Evolutionary conservation across 805 yeast genomes (phyloP), one percentile per base, ranked within the genome.

Genomic region (Osmozyma mogii): DNA sequence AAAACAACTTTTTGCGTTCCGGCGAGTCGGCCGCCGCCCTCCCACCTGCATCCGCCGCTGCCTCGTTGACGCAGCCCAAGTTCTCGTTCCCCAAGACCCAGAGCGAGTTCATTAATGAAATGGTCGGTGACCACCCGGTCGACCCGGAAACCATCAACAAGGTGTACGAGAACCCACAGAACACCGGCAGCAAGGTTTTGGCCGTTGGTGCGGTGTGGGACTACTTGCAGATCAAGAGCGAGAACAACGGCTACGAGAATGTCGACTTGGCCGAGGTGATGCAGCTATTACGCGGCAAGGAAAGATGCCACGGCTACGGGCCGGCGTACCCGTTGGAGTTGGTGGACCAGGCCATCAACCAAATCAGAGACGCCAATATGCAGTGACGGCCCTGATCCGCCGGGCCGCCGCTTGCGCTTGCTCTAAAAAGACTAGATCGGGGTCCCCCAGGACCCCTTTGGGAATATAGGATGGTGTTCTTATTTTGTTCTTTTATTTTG

Each of bases 151-250:
- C 34, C 22, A 37, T 52, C n/a, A 47, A 52, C 31, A 54, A 45
- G 29, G 55, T 58, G 10, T 63, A 63, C 35, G 56, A 51, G 21
- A 41, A 50, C 9, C 64, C 65, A 6, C 56, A 53, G 17, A 41
- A 55, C 23, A 59, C 58, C 9, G 70, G 72, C 2, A 52, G 56
- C 17, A 68, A 70, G 44, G 61, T 82, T 24, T 56, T 84, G 36
- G 84, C 87, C 0, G 61, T 83, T 0, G 75, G 83, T 12, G 92
- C 89, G 2, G 78, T 83, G 2, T 85, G 95, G 95, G 89, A 84
- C 49, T 80, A 79, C 48, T 53, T 85, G 27, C 61, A 52, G 34
- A 56, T 67, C 39, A 60, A 62, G 35, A 55, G 66, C 15, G 72
- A 65, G 32, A 64, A 61, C 24, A 54, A 61, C n/a, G 70, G 72